phyloP scores from a whole-genome alignment of 1,139 yeast species.

The Saccharomycopsis hybrid region DNA sequence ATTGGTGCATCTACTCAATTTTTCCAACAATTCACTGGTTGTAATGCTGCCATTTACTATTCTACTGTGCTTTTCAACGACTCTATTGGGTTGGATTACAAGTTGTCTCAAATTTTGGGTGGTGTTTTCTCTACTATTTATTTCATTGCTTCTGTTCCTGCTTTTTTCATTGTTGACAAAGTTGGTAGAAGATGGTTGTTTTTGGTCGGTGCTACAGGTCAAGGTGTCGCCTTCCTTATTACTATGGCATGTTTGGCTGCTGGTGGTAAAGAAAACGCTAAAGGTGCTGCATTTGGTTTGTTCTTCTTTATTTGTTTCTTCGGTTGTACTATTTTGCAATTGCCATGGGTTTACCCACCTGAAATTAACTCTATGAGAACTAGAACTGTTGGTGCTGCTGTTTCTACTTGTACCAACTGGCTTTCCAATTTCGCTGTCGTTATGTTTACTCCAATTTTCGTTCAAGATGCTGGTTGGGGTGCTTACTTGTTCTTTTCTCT shows the following conservation, averaged over 20 bases:
- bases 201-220: conserved; percentile 36
- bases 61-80: conserved; percentile 57
- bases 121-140: conserved; percentile 61
- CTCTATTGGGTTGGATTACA: conserved; percentile 43
- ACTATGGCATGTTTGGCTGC: conserved; percentile 35
- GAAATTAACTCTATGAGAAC: conserved; percentile 38
- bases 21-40: conserved; percentile 49
- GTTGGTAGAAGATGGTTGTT: conserved; percentile 56
- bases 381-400: conserved; percentile 38
- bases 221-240: conserved; percentile 35
- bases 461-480: conserved; percentile 36
- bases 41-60: conserved; percentile 65
- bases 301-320: conserved; percentile 39
- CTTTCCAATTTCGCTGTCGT: conserved; percentile 41
- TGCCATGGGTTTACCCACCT: conserved; percentile 43
- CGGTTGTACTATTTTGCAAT: conserved; percentile 33
- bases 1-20: conserved; percentile 62
- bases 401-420: conserved; percentile 50
- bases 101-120: conserved; percentile 51
- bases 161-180: conserved; percentile 57
- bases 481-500: conserved; percentile 36
- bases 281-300: conserved; percentile 45
- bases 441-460: conserved; percentile 44
- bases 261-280: conserved; percentile 29
- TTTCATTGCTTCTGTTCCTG: conserved; percentile 55